Base-by-base conservation (phyloP, 139 green algal genomes). In the Chlamydomonas incerta region DNA sequence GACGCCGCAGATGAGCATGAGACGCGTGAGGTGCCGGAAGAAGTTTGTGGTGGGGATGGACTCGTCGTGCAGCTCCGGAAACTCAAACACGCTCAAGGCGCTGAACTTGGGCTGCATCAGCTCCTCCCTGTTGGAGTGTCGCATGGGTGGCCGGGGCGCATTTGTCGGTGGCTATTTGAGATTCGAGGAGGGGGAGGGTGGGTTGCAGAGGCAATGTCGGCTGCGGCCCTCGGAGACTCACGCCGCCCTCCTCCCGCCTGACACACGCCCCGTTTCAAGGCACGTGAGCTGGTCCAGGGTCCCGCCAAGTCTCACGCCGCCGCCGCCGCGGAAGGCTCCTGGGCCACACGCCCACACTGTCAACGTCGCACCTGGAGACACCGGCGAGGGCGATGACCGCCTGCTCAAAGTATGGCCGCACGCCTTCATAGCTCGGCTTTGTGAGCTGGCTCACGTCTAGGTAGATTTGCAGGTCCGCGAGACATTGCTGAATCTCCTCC, bases 41-140 rank as follows among this genome's bases (percentile, higher is more conserved):
- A 98, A 98, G 72, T 95, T 94, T 52, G 97, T 87, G 55, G 88
- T 88, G 24, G 93, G 92, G 28, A 99, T 97, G 57, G 94, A 96
- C 72, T 98, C 96, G 41, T 98, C 96, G 84, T 99, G 96, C 63
- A 99, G 93, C 92, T 99, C 97, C 14, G 97, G 96, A 84, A 93
- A 98, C 88, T 99, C 96, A 52, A 99, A 90, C 2, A 86, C 92
- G 50, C 96, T 95, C 46, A 97, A 96, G 1, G 95, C 95, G 29
- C 88, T 86, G 80, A 98, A 98, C 28, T 97, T 89, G 15, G 96
- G 96, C 89, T 98, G 94, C 70, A 95, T 95, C 71, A 98, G 90
- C 81, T 98, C 95, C 75, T 98, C 97, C 71, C 96, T 97, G 86
- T 2, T 18, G 9, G 5, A 50, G 8, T 8, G 41, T 5, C 6